Conservation (phyloP, 345 rosid genomes). For the Eucalyptus tenuipes region DNA sequence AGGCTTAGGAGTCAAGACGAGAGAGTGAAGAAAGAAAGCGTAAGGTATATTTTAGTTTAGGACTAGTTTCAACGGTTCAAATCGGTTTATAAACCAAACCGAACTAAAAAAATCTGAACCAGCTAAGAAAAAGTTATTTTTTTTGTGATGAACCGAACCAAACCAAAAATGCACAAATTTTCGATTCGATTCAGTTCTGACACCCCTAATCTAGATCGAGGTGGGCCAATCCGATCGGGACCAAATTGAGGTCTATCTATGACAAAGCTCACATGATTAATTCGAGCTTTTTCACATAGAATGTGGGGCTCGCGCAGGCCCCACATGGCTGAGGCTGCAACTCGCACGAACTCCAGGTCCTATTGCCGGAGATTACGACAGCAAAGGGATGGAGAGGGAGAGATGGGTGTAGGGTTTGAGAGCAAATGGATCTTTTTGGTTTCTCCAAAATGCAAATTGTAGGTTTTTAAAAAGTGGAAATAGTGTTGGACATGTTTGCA, state of each 20-base stretch:
- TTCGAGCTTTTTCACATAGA: background rate
- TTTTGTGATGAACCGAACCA: too few relatives aligned
- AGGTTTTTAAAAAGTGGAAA: background rate
- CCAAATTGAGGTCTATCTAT: background rate
- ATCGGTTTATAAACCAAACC: too few relatives aligned
- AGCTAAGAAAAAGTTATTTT: too few relatives aligned
- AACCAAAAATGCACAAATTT: too few relatives aligned
- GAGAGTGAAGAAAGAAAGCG: too few relatives aligned
- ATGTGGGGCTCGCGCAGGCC: background rate
- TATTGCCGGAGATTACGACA: background rate
- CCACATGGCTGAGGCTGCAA: background rate
- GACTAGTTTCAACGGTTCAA: rapidly evolving
- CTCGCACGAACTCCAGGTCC: background rate
- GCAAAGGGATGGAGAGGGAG: background rate
- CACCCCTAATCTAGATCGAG: background rate
- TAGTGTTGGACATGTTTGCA: background rate
- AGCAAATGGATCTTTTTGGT: background rate
- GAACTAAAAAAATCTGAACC: too few relatives aligned
- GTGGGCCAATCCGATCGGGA: background rate
- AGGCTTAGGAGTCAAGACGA: too few relatives aligned
- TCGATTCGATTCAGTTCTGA: rapidly evolving
- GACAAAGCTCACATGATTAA: background rate
- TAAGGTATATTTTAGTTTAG: too few relatives aligned
- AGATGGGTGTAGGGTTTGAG: background rate
- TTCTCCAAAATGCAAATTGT: background rate